phyloP scores from a whole-genome alignment of 768 basidiomycete species.

The Russula earlei region DNA sequence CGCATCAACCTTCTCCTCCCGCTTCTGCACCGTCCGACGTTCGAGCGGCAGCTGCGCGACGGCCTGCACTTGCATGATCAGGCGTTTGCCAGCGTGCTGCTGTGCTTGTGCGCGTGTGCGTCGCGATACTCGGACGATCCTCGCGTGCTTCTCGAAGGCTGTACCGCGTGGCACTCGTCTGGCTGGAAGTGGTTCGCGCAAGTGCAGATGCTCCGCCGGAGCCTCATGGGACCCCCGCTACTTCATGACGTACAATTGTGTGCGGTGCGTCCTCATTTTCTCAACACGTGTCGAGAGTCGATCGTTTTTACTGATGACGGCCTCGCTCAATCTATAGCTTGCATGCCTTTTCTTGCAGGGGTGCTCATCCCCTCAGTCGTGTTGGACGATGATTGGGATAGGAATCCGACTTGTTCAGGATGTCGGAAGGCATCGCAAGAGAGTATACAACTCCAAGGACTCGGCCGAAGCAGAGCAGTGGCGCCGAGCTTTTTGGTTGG shows the following conservation, averaged over 20 bases:
- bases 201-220: constrained; percentile 51
- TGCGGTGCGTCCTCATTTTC: constrained; percentile 34
- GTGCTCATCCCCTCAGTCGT: constrained; percentile 39
- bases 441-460: constrained; percentile 30
- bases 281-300: constrained; percentile 20
- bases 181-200: constrained; percentile 46
- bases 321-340: constrained; percentile 24
- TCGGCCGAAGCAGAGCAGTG: constrained; percentile 60
- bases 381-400: constrained; percentile 50
- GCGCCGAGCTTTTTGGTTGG: constrained; percentile 66
- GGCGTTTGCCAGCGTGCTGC: constrained; percentile 37
- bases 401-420: constrained; percentile 69
- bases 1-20: constrained; percentile 35
- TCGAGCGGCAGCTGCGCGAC: constrained; percentile 31
- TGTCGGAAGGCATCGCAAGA: constrained; percentile 58
- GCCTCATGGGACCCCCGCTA: constrained; percentile 44
- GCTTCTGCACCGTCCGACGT: constrained; percentile 40
- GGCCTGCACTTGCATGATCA: constrained; percentile 33
- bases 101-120: constrained; percentile 44
- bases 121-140: constrained; percentile 44
- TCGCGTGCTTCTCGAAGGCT: constrained; percentile 30
- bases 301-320: constrained; percentile 21
- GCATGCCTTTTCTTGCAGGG: constrained; percentile 34
- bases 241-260: constrained; percentile 67
- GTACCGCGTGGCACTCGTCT: constrained; percentile 26